These are phyloP conservation scores for Candida loeiensis DNA, from an alignment of 805 yeast genomes.

Conservation along the genomic window DNA sequence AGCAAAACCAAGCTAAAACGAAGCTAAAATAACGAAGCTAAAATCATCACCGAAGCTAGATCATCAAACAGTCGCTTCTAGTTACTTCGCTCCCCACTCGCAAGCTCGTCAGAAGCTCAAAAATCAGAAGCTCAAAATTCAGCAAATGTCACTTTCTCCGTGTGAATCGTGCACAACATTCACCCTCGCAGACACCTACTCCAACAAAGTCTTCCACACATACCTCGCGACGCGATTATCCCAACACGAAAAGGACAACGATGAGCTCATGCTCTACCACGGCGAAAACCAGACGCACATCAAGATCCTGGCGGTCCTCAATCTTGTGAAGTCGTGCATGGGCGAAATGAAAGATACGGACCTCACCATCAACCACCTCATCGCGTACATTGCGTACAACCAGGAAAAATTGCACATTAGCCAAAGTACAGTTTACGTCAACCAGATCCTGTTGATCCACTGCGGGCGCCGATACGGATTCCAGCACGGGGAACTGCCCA, in stretches of 20 bases:
- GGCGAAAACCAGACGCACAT: conserved; percentile 14
- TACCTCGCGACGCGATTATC: conserved; percentile 9
- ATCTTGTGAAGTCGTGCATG: conserved; percentile 14
- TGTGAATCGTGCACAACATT: conserved; percentile 20
- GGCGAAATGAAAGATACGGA: conserved; percentile 5
- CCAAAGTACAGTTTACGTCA: conserved; percentile 10
- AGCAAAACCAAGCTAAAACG: too few species aligned
- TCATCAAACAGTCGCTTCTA: too few species aligned
- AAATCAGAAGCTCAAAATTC: too few species aligned
- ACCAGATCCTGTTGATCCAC: conserved; percentile 20
- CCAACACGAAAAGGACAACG: conserved; percentile 1
- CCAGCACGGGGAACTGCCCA: conserved; percentile 1
- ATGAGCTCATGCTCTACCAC: conserved; percentile 10
- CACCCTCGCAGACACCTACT: conserved; percentile 7
- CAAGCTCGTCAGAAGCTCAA: too few species aligned
- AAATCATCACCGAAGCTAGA: too few species aligned
- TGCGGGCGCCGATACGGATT: conserved; percentile 14
- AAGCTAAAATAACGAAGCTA: too few species aligned
- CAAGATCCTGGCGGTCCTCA: conserved; percentile 15
- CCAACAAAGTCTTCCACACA: conserved; percentile 11
- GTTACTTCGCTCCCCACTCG: too few species aligned
- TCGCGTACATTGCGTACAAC: conserved; percentile 17
- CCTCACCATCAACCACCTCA: conserved; percentile 19
- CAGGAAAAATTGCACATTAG: conserved; percentile 8
- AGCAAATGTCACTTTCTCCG: conserved; percentile 10